Evolutionary conservation across 257 asterid genomes (phyloP).

Genomic region (Solanum boliviense): DNA sequence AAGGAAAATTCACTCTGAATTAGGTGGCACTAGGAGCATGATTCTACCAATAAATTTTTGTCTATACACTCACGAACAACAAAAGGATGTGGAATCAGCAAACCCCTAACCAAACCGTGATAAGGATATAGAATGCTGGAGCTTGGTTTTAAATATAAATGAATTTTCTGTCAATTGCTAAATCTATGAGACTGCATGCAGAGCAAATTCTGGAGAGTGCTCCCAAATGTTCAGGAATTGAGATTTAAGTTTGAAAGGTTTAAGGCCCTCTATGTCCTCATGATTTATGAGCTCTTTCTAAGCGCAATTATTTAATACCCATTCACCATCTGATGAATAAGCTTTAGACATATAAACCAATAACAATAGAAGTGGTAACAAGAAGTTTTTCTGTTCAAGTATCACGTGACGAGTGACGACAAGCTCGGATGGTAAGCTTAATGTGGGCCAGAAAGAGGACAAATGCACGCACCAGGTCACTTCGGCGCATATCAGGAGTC

Average conservation of each 20-base stretch:
- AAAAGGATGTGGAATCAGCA: background rate
- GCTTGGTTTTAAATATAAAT: background rate
- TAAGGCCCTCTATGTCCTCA: background rate
- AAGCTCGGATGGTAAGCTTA: background rate
- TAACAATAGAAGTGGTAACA: background rate
- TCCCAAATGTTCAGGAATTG: background rate
- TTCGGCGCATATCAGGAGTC: conserved; percentile 84
- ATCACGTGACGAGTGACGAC: background rate
- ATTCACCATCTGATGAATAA: background rate
- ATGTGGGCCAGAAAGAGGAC: background rate
- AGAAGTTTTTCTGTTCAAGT: background rate
- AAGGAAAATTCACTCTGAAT: background rate
- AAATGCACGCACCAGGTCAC: conserved; percentile 65
- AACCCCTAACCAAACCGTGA: background rate
- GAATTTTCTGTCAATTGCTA: background rate
- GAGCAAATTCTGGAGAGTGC: background rate
- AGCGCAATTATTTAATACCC: background rate
- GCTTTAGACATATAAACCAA: background rate
- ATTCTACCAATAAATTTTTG: background rate
- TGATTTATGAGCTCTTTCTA: background rate
- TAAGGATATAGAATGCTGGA: background rate
- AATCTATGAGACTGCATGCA: background rate
- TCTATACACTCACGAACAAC: background rate
- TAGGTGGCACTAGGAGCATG: background rate
- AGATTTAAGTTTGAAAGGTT: background rate